Conservation (phyloP, 768 basidiomycete genomes). For the Mrakia blollopis region DNA sequence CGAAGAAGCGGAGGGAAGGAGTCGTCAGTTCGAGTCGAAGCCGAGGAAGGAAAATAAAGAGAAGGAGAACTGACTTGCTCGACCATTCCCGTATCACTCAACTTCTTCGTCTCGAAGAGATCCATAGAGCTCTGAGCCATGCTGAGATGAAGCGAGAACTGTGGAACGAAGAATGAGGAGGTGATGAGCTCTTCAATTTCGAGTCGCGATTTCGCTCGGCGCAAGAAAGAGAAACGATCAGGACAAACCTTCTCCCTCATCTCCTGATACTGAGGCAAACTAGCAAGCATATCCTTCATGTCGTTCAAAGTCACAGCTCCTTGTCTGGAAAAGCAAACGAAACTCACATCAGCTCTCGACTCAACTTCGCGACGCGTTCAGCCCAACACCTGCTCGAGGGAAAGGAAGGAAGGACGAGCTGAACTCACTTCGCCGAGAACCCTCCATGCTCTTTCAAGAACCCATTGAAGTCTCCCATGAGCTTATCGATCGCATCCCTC, state of each 20-base stretch:
- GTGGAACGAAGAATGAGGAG: slow-evolving; percentile 26
- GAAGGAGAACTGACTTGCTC: slow-evolving; percentile 67
- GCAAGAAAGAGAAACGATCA: background rate
- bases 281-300: slow-evolving; percentile 99
- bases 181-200: no score
- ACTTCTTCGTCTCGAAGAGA: slow-evolving; percentile 80
- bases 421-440: slow-evolving; percentile 68
- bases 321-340: slow-evolving; percentile 49
- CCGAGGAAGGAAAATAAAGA: background rate
- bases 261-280: slow-evolving; percentile 87
- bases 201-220: background rate
- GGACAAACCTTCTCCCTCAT: slow-evolving; percentile 77
- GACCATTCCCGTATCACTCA: slow-evolving; percentile 75
- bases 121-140: slow-evolving; percentile 98
- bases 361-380: background rate
- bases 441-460: slow-evolving; percentile 92
- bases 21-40: background rate
- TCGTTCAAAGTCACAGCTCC: slow-evolving; percentile 85
- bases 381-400: background rate
- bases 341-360: background rate
- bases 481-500: slow-evolving; percentile 94
- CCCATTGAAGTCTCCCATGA: slow-evolving; percentile 92
- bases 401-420: background rate
- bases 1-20: background rate
- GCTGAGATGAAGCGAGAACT: slow-evolving; percentile 94